Percentiles rank a stretch among this genome's conserved stretches.
These are phyloP conservation scores for Emergomyces orientalis DNA, from an alignment of 2,329 filamentous ascomycete species.

Conservation along the genomic window DNA sequence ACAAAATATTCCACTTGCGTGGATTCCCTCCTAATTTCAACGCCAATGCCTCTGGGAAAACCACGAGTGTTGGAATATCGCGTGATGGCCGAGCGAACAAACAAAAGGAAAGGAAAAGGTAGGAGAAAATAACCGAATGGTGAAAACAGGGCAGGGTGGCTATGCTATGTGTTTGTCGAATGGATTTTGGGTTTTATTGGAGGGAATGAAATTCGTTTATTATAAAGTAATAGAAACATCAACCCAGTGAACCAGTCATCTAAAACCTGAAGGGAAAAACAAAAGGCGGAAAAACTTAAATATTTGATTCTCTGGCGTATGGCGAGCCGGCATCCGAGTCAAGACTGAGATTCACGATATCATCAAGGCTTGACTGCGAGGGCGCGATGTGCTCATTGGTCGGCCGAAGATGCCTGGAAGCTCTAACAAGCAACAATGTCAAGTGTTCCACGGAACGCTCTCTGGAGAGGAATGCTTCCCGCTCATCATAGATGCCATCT, in stretches of 20 bases:
- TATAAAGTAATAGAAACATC: not conserved
- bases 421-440: not conserved
- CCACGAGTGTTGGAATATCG: not conserved
- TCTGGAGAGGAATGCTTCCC: not conserved
- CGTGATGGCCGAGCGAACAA: not conserved
- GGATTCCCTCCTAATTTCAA: not conserved
- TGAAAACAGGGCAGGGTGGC: not conserved
- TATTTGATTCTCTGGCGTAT: not conserved
- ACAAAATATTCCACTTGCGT: not conserved
- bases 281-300: not conserved
- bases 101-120: not conserved
- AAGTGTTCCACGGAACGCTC: not conserved
- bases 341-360: constrained; percentile 4
- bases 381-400: not conserved
- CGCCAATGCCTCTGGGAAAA: not conserved
- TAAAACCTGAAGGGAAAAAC: not conserved
- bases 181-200: too few relatives aligned
- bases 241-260: constrained; percentile 1
- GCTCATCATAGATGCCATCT: constrained; percentile 22
- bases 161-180: not conserved
- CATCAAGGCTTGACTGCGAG: not conserved
- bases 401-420: not conserved
- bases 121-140: not conserved
- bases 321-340: not conserved
- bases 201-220: not conserved